Evolutionary conservation across 2,329 filamentous ascomycete species (phyloP).

Genomic region (Phialemoniopsis sp.): DNA sequence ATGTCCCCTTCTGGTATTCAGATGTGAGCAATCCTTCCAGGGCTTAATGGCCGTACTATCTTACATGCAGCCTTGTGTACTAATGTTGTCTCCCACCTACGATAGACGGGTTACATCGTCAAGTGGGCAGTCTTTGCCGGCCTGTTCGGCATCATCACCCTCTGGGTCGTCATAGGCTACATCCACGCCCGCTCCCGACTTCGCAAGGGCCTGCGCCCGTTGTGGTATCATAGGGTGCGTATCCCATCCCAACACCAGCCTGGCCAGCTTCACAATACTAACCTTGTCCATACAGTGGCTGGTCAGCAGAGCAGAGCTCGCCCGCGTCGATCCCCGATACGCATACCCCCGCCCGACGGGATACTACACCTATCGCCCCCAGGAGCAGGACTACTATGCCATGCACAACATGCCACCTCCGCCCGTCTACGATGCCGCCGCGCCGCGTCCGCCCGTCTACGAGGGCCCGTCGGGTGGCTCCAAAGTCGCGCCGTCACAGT

Average conservation of each 20-base stretch:
- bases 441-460: slow-evolving; percentile 49
- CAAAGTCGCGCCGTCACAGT: slow-evolving; percentile 52
- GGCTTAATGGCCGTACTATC: too few relatives aligned
- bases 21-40: too few relatives aligned
- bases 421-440: slow-evolving; percentile 53
- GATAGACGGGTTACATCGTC: slow-evolving; percentile 58
- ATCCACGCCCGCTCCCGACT: slow-evolving; percentile 66
- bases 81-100: too few relatives aligned
- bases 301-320: slow-evolving; percentile 40
- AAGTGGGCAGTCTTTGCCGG: slow-evolving; percentile 68
- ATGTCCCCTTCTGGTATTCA: too few relatives aligned
- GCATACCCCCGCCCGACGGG: slow-evolving; percentile 33
- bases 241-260: neutral
- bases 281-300: slow-evolving; percentile 38
- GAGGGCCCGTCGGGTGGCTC: slow-evolving; percentile 42
- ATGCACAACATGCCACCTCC: slow-evolving; percentile 52
- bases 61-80: too few relatives aligned
- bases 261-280: too few relatives aligned
- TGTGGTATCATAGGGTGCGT: slow-evolving; percentile 67
- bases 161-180: slow-evolving; percentile 65
- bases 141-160: slow-evolving; percentile 52
- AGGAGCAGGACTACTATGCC: slow-evolving; percentile 29
- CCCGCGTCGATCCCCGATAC: slow-evolving; percentile 44
- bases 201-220: slow-evolving; percentile 58
- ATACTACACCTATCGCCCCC: slow-evolving; percentile 34